A percentile compares a stretch with the other conserved stretches of the same genome.
phyloP scores from a whole-genome alignment of 495 filamentous ascomycete genomes.

The Neurospora sublineolata region DNA sequence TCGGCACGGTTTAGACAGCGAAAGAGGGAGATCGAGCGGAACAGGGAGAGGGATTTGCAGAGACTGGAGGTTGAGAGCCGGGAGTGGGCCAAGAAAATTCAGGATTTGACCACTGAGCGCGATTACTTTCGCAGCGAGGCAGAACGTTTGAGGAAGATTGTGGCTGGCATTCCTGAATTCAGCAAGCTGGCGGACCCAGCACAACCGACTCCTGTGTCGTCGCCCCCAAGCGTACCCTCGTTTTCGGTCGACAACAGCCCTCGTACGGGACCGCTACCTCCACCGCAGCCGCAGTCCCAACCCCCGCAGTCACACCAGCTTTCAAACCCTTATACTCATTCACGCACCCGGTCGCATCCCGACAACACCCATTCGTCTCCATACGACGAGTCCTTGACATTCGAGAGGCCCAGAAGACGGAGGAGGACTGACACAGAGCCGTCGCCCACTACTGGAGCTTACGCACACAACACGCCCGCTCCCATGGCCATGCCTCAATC shows the following conservation, averaged over 20 bases:
- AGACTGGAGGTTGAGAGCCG: constrained; percentile 50
- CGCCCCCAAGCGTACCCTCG: constrained; percentile 20
- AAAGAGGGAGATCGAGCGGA: constrained; percentile 79
- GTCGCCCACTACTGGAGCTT: constrained; percentile 25
- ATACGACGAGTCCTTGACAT: constrained; percentile 21
- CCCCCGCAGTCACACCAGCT: constrained; percentile 9
- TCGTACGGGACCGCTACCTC: constrained; percentile 7
- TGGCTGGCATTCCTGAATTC: constrained; percentile 41
- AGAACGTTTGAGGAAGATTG: constrained; percentile 55
- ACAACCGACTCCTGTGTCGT: constrained; percentile 33
- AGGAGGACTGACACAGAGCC: constrained; percentile 35
- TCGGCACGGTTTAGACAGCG: constrained; percentile 81
- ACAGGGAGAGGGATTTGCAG: constrained; percentile 51
- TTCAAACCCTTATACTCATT: constrained; percentile 4
- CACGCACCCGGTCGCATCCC: constrained; percentile 8
- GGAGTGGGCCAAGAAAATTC: constrained; percentile 31
- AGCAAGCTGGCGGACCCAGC: constrained; percentile 36
- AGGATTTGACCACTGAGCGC: constrained; percentile 38
- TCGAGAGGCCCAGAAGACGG: constrained; percentile 33
- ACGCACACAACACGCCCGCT: constrained; percentile 19
- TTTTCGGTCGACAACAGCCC: constrained; percentile 24
- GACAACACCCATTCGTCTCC: constrained; percentile 13
- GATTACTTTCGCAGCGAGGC: constrained; percentile 43
- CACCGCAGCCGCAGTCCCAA: constrained; percentile 9
- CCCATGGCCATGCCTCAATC: constrained; percentile 9